phyloP scores from a whole-genome alignment of 2,329 filamentous ascomycete genomes.

The Chrysoporthe austroafricana region DNA sequence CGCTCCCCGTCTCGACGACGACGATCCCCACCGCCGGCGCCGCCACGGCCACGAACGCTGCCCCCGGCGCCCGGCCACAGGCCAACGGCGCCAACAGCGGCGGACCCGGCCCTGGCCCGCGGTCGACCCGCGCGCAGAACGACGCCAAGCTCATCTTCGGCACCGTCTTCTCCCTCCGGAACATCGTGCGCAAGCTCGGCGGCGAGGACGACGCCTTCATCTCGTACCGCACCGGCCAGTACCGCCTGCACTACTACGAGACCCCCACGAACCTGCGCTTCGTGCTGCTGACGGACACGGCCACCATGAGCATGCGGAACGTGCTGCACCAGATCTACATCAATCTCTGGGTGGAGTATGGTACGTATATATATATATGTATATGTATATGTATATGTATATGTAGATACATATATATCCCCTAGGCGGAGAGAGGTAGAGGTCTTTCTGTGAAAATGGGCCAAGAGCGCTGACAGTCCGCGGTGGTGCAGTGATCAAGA shows the following conservation, averaged over 20 bases:
- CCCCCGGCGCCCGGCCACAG: constrained; percentile 10
- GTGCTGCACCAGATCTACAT: constrained; percentile 98
- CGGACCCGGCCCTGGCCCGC: no score
- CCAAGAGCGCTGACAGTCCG: constrained; percentile 27
- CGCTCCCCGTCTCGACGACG: constrained; percentile 41
- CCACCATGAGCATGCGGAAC: constrained; percentile 86
- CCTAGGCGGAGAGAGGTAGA: no score
- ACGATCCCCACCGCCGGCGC: constrained; percentile 26
- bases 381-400: no score
- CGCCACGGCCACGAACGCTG: constrained; percentile 22
- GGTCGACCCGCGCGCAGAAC: constrained; percentile 52
- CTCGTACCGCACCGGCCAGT: constrained; percentile 88
- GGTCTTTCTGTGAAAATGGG: no score
- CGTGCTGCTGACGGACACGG: constrained; percentile 92
- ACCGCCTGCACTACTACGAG: constrained; percentile 99
- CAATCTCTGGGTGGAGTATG: constrained; percentile 95
- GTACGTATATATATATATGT: constrained; percentile 47
- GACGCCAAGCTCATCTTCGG: constrained; percentile 98
- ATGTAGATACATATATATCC: no score
- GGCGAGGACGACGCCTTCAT: constrained; percentile 95
- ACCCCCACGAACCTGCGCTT: constrained; percentile 95
- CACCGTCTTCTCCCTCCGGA: constrained; percentile 92
- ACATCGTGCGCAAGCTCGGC: constrained; percentile 95
- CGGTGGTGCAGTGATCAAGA: constrained; percentile 64
- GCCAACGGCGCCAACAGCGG: background rate